phyloP scores from a whole-genome alignment of 305 asterid species.

The Rubia tinctorum region DNA sequence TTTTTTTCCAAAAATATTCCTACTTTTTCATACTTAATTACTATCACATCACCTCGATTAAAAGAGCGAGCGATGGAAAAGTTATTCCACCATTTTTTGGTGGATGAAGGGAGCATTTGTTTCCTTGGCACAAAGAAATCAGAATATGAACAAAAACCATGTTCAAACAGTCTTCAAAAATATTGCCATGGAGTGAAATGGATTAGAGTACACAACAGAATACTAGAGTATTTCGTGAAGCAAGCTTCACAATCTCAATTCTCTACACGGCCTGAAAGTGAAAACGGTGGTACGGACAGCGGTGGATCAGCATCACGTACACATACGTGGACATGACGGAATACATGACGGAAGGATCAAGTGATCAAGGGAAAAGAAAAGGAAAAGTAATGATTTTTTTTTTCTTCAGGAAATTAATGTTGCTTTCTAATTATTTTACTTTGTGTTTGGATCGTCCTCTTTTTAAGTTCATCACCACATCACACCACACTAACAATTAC shows the following conservation, averaged over 20 bases:
- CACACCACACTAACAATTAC: conserved; percentile 26
- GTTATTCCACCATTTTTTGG: too few species aligned
- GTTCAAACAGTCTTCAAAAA: too few species aligned
- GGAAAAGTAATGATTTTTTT: neutral
- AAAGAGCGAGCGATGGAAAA: too few species aligned
- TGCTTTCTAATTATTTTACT: conserved; percentile 31
- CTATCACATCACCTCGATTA: too few species aligned
- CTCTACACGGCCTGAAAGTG: neutral
- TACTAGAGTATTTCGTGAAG: neutral
- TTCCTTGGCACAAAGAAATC: neutral
- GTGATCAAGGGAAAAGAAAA: conserved; percentile 25
- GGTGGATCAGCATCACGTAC: too few species aligned
- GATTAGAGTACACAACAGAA: neutral
- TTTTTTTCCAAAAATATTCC: too few species aligned
- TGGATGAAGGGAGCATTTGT: too few species aligned
- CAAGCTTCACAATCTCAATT: neutral
- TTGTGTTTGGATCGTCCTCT: conserved; percentile 33
- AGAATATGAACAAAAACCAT: neutral
- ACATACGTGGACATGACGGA: conserved; percentile 51
- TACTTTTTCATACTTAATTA: too few species aligned
- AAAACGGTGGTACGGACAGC: conserved; percentile 4
- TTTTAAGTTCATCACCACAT: conserved; percentile 26
- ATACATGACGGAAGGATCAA: conserved; percentile 54
- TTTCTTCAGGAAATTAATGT: neutral
- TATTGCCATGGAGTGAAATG: neutral